Conservation (phyloP, 2,329 filamentous ascomycete species). For the Cryoendolithus antarcticus region DNA sequence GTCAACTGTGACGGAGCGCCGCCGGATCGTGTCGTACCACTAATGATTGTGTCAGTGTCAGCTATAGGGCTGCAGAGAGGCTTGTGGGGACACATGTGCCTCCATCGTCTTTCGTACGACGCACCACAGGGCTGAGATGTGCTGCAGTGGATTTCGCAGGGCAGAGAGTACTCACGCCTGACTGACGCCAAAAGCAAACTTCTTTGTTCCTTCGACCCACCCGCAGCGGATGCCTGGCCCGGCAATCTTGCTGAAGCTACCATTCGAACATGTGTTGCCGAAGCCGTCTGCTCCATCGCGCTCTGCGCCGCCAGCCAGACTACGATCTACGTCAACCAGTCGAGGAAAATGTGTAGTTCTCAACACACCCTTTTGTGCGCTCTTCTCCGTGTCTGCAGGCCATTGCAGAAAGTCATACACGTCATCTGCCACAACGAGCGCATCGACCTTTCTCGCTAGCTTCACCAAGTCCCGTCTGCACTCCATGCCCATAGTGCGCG, state of each 20-base stretch:
- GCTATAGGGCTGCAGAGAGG: not conserved
- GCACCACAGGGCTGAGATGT: not conserved
- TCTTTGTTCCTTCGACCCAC: slow-evolving; percentile 67
- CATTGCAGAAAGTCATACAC: slow-evolving; percentile 91
- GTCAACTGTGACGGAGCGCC: slow-evolving; percentile 48
- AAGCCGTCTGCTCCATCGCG: slow-evolving; percentile 45
- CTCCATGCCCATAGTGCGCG: slow-evolving; percentile 62
- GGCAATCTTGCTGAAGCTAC: slow-evolving; percentile 78
- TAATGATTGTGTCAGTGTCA: slow-evolving; percentile 14
- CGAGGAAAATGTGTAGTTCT: slow-evolving; percentile 47
- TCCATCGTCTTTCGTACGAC: not conserved
- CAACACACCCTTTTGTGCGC: slow-evolving; percentile 6
- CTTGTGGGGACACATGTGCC: not conserved
- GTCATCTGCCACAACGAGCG: slow-evolving; percentile 77
- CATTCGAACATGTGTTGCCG: slow-evolving; percentile 74
- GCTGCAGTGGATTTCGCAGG: too few species aligned
- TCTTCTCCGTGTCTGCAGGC: slow-evolving; percentile 33
- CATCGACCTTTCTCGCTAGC: slow-evolving; percentile 68
- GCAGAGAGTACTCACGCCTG: slow-evolving; percentile 37
- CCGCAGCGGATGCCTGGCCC: slow-evolving; percentile 73
- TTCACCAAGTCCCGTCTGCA: slow-evolving; percentile 57
- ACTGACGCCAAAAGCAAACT: slow-evolving; percentile 46
- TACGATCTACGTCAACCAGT: slow-evolving; percentile 64
- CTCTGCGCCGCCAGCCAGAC: slow-evolving; percentile 46
- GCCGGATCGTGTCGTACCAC: slow-evolving; percentile 46